Base-by-base conservation (phyloP, 179 eudicot genomes). In the Drosera spatulata region DNA sequence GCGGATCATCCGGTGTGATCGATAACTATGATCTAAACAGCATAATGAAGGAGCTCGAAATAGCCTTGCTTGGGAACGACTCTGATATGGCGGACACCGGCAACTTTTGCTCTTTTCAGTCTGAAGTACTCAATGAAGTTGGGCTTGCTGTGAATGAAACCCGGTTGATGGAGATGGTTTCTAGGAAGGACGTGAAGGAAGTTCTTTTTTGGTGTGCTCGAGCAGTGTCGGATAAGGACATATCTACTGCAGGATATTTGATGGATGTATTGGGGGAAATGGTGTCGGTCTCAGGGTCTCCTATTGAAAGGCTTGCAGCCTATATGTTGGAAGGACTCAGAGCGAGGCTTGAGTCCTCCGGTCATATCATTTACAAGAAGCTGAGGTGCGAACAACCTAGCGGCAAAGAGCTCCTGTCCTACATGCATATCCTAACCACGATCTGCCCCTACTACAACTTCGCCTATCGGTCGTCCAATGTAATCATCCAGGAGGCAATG, bases 251-350 rank as follows among this genome's bases (percentile, higher is more conserved):
- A 5, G 61, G 47, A 47, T 56, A 53, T 39, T 60, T 87, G 58
- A 80, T 87, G 83, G 72, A 76, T 41, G 70, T 71, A 13, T 67
- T 89, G 60, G 81, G 71, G 45, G 65, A 70, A 6, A 72, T 67
- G 85, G 97, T 89, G 4, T 89, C 97, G 1, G 80, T 89, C 14
- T 64, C 78, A 6, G 97, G 97, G 15, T 75, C 82, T 2, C 97
- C 95, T 0, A 62, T 82, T 41, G 80, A 89, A 49, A 74, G 97
- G 8, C 66, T 89, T 57, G 84, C 84, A 51, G 97, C 97, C 4
- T 89, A 89, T 61, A 71, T 87, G 84, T 60, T 84, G 71, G 97
- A 89, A 80, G 97, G 91, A 41, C 79, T 89, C 40, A 71, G 82
- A 64, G 97, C 97, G 2, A 73, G 89, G 72, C 40, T 80, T 46